phyloP scores from a whole-genome alignment of 768 basidiomycete genomes.

The Pulveroboletus sp. region DNA sequence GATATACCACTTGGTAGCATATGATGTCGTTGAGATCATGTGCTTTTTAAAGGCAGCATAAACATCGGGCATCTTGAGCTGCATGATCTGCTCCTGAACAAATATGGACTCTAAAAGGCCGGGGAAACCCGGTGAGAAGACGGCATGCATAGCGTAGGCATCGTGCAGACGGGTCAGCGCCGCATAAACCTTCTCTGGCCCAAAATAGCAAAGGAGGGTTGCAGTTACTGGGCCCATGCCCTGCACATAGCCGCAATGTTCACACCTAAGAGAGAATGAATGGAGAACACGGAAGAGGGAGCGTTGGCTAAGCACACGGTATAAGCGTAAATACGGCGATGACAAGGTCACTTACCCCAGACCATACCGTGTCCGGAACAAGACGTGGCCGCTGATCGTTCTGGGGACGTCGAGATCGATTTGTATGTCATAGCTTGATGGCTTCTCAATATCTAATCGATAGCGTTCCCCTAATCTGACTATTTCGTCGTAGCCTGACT shows the following conservation, averaged over 20 bases:
- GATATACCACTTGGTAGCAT: constrained; percentile 99
- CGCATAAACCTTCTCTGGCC: constrained; percentile 83
- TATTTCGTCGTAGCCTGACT: constrained; percentile 42
- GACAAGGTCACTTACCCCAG: constrained; percentile 63
- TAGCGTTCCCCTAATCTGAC: constrained; percentile 46
- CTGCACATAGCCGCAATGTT: constrained; percentile 91
- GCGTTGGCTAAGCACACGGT: constrained; percentile 62
- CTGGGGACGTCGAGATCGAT: constrained; percentile 97
- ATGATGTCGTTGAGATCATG: constrained; percentile 88
- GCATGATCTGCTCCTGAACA: constrained; percentile 85
- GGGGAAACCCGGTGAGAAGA: constrained; percentile 93
- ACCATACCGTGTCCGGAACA: constrained; percentile 95
- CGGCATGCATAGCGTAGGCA: constrained; percentile 77
- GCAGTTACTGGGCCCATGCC: constrained; percentile 99
- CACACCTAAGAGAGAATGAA: constrained; percentile 81
- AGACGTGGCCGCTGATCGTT: constrained; percentile 90
- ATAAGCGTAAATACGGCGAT: constrained; percentile 8
- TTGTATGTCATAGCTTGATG: constrained; percentile 90
- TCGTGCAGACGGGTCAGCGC: constrained; percentile 87
- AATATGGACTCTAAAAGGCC: constrained; percentile 95
- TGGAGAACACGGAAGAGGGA: constrained; percentile 94
- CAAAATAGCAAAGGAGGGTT: constrained; percentile 89
- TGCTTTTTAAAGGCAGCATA: constrained; percentile 82
- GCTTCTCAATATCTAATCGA: constrained; percentile 62
- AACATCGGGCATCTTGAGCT: constrained; percentile 85